Percentiles rank a stretch among this genome's conserved stretches.
phyloP scores from a whole-genome alignment of 306 rosid genomes.

The Prunus salicina region DNA sequence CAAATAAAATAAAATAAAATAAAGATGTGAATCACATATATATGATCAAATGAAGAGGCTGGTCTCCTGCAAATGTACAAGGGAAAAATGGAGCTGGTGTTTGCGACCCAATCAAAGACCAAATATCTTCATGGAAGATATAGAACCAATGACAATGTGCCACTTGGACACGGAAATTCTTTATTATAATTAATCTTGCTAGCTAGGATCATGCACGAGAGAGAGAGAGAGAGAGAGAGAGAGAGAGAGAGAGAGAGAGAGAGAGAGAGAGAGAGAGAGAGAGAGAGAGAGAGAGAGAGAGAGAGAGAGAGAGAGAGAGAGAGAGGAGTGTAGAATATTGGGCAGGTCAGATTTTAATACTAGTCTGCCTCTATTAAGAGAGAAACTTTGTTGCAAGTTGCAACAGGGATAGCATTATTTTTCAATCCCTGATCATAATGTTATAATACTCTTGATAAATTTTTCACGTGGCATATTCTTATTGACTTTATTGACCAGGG shows the following conservation, averaged over 20 bases:
- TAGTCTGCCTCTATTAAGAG: neutral
- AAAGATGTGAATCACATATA: neutral
- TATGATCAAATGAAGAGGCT: neutral
- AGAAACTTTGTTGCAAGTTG: too few species aligned
- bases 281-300: neutral
- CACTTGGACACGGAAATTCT: conserved; percentile 31
- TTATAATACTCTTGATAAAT: too few species aligned
- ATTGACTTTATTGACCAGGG: too few species aligned
- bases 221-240: neutral
- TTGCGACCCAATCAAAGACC: conserved; percentile 29
- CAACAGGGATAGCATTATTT: too few species aligned
- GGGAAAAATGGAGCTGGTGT: conserved; percentile 15
- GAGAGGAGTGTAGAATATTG: conserved; percentile 41
- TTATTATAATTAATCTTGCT: conserved; percentile 37
- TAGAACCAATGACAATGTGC: conserved; percentile 36
- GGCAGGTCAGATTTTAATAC: conserved; percentile 46
- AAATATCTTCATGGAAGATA: conserved; percentile 62
- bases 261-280: neutral
- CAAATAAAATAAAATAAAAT: too few species aligned
- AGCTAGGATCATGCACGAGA: conserved; percentile 31
- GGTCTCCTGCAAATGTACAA: neutral
- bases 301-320: neutral
- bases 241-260: too few species aligned
- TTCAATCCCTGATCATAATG: too few species aligned
- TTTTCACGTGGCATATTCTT: too few species aligned